phyloP scores from a whole-genome alignment of 2,329 filamentous ascomycete genomes.

The Exophiala sideris region DNA sequence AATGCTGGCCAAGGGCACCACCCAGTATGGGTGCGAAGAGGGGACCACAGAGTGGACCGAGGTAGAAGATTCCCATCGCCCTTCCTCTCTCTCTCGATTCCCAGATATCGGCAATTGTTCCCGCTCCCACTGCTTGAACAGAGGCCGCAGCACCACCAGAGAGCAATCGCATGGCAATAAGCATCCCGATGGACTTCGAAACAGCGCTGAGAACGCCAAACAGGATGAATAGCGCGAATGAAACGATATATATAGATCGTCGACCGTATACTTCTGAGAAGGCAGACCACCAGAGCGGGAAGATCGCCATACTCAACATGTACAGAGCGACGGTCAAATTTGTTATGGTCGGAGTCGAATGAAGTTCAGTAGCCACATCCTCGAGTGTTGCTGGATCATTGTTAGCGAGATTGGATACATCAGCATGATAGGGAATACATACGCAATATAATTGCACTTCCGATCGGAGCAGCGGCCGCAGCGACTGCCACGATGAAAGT shows the following conservation, averaged over 20 bases:
- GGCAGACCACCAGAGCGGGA: conserved; percentile 81
- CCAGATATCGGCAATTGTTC: conserved; percentile 80
- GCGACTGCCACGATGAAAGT: conserved; percentile 75
- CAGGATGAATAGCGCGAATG: conserved; percentile 68
- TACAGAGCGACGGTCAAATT: conserved; percentile 77
- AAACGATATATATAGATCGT: conserved; percentile 72
- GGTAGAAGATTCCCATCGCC: conserved; percentile 81
- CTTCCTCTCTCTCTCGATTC: conserved; percentile 66
- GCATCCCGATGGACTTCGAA: conserved; percentile 67
- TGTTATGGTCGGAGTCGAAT: conserved; percentile 62
- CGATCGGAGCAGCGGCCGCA: conserved; percentile 74
- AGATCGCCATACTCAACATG: conserved; percentile 79
- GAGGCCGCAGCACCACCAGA: conserved; percentile 74
- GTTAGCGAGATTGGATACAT: conserved; percentile 1
- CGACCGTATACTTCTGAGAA: conserved; percentile 71
- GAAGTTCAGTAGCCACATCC: conserved; percentile 60
- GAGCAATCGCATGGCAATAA: conserved; percentile 71
- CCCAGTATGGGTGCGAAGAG: conserved; percentile 74
- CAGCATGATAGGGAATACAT: conserved; percentile 35
- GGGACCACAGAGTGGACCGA: conserved; percentile 73
- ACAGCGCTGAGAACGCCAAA: conserved; percentile 69
- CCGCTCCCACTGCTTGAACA: conserved; percentile 78
- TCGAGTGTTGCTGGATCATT: conserved; percentile 60
- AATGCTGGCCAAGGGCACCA: conserved; percentile 64
- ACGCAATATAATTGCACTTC: conserved; percentile 81